Conservation (phyloP, 2,329 filamentous ascomycete species). For the Thelonectria blattea region DNA sequence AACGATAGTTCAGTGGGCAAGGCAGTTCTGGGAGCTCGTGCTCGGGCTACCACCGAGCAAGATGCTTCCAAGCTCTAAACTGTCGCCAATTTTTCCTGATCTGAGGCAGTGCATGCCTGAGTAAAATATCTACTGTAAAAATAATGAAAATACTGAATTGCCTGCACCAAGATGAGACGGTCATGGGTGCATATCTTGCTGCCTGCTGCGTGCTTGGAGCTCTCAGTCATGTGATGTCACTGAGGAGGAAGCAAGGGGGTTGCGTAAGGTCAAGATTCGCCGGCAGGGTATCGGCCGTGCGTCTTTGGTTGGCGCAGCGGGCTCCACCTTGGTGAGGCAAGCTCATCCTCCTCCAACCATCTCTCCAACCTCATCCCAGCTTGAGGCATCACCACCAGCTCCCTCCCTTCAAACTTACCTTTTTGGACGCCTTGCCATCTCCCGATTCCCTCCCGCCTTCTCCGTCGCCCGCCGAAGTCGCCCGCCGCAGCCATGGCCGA, state of each 20-base stretch:
- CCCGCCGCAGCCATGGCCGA: constrained; percentile 55
- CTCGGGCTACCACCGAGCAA: constrained; percentile 32
- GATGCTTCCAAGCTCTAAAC: constrained; percentile 31
- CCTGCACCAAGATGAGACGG: background rate
- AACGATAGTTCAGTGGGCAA: constrained; percentile 73
- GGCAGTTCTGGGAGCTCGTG: constrained; percentile 62
- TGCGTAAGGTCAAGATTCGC: constrained; percentile 11
- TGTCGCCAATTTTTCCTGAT: background rate
- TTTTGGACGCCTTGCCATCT: constrained; percentile 27
- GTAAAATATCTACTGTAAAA: background rate
- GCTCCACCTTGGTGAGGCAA: constrained; percentile 48
- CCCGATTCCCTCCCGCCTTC: constrained; percentile 17
- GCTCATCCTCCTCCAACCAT: constrained; percentile 49
- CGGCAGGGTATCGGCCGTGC: constrained; percentile 35
- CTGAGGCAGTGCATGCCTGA: too few species aligned
- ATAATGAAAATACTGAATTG: background rate
- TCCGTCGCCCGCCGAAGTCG: constrained; percentile 32
- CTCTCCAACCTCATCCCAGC: constrained; percentile 46
- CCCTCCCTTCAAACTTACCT: constrained; percentile 18
- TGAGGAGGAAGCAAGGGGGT: constrained; percentile 6
- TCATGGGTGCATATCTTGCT: background rate
- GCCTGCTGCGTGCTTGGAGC: constrained; percentile 8
- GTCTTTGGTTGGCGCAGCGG: constrained; percentile 36
- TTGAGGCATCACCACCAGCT: constrained; percentile 38
- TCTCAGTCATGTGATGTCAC: constrained; percentile 50